Base-by-base conservation (phyloP, 1,284 basidiomycete species). In the Kwoniella shivajii region DNA sequence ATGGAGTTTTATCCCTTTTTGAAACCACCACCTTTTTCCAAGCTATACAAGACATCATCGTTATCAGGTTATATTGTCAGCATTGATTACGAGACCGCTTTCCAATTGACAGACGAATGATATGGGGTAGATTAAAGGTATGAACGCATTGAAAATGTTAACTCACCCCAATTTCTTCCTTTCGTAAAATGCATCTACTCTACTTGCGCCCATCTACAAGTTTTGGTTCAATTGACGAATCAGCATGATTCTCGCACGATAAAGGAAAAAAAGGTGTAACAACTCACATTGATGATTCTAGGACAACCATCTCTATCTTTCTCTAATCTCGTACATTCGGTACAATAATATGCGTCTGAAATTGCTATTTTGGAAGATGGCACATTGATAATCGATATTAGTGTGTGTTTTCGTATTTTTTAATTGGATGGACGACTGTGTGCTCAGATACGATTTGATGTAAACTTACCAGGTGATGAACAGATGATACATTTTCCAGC, bases 221-320 rank as follows among this genome's bases (percentile, higher is more conserved):
- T n/a, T n/a, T 16, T 18, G 6, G 26, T 11, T 2, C 10, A 6
- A n/a, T 20, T 16, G 18, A 44, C 6, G 30, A 24, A 50, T 45
- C 16, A 18, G 24, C 11, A 13, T 34, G 11, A 39, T 18, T 13
- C 47, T 38, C 14, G n/a, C 20, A 31, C n/a, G 14, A 10, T 11
- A 41, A 29, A 27, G 9, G 41, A 6, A 31, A 20, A 49, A 47
- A 42, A 39, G 26, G 10, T 30, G 37, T 5, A 42, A 11, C 1
- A 4, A 68, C 71, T 64, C 57, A 74, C 70, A 61, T 99, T 99
- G 68, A 99, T 92, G 65, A 99, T 96, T 83, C 98, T 97, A 1
- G 94, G 94, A 80, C 96, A 99, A 0, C 96, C 96, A 74, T 99
- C 96, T 30, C 96, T 82, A 72, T 98, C 95, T 74, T 99, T 99